These are phyloP conservation scores for Cyberlindnera samutprakarnensis DNA, from an alignment of 805 yeast species.

Conservation along the genomic window DNA sequence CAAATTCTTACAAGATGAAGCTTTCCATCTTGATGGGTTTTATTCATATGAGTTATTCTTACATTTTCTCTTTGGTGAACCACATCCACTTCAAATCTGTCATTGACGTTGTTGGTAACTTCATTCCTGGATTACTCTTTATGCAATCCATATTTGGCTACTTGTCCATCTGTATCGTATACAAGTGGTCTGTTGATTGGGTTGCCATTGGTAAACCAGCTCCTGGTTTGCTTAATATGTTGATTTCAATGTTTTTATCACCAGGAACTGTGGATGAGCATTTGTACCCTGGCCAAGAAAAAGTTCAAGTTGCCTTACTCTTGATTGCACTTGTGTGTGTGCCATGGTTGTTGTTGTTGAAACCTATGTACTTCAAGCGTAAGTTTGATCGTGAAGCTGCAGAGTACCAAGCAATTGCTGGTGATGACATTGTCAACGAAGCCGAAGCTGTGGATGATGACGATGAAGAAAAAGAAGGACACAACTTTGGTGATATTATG, in stretches of 20 bases:
- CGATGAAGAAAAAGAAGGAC: constrained; percentile 40
- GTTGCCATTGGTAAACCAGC: constrained; percentile 65
- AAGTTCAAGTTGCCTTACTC: constrained; percentile 65
- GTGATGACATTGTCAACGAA: constrained; percentile 40
- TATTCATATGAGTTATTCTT: constrained; percentile 89
- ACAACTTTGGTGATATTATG: constrained; percentile 88
- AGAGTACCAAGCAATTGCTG: constrained; percentile 21
- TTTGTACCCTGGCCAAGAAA: constrained; percentile 72
- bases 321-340: constrained; percentile 78
- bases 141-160: constrained; percentile 98
- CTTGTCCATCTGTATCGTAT: constrained; percentile 74
- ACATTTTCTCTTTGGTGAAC: constrained; percentile 77
- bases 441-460: constrained; percentile 37
- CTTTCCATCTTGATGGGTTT: constrained; percentile 92
- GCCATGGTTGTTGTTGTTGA: constrained; percentile 84
- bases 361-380: constrained; percentile 69
- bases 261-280: constrained; percentile 86
- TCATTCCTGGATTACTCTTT: constrained; percentile 87
- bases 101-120: constrained; percentile 87
- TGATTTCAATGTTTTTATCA: constrained; percentile 89
- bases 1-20: constrained; percentile 97
- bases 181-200: constrained; percentile 97
- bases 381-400: constrained; percentile 29
- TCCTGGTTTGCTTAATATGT: constrained; percentile 90
- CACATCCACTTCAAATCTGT: constrained; percentile 57